These are phyloP conservation scores for Paecilomyces fulvus DNA, from an alignment of 2,329 filamentous ascomycete species.

Conservation along the genomic window DNA sequence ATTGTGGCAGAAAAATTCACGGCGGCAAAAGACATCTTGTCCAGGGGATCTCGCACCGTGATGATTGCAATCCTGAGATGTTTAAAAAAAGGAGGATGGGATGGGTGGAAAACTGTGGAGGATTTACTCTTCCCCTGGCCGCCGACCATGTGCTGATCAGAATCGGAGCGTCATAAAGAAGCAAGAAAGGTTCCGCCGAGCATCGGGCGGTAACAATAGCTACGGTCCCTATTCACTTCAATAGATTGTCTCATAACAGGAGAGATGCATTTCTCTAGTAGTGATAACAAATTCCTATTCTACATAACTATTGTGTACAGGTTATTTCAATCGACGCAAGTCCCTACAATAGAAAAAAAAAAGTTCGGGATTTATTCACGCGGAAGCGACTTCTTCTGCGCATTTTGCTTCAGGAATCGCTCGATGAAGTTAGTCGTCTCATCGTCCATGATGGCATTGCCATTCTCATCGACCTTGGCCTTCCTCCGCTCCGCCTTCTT, in stretches of 20 bases:
- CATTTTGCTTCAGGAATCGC: constrained; percentile 22
- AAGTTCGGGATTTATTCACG: constrained; percentile 2
- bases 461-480: constrained; percentile 26
- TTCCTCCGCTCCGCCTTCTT: constrained; percentile 29
- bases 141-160: constrained; percentile 2
- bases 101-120: constrained; percentile 8
- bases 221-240: neutral
- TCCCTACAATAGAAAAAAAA: constrained; percentile 1
- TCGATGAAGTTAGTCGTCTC: constrained; percentile 29
- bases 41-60: neutral
- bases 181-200: neutral
- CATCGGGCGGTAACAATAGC: neutral
- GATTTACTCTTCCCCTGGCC: constrained; percentile 11
- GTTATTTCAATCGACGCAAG: constrained; percentile 1
- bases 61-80: neutral
- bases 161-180: neutral
- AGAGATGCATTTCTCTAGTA: neutral
- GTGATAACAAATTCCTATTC: constrained; percentile 15
- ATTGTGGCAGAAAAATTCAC: constrained; percentile 23
- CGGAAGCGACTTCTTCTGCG: constrained; percentile 7
- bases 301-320: constrained; percentile 19
- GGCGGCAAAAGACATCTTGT: constrained; percentile 30
- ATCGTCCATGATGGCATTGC: constrained; percentile 26
- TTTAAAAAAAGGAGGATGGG: constrained; percentile 5
- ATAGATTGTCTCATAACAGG: neutral